Conservation (phyloP, 2,329 filamentous ascomycete species). For the Fusarium piperis region DNA sequence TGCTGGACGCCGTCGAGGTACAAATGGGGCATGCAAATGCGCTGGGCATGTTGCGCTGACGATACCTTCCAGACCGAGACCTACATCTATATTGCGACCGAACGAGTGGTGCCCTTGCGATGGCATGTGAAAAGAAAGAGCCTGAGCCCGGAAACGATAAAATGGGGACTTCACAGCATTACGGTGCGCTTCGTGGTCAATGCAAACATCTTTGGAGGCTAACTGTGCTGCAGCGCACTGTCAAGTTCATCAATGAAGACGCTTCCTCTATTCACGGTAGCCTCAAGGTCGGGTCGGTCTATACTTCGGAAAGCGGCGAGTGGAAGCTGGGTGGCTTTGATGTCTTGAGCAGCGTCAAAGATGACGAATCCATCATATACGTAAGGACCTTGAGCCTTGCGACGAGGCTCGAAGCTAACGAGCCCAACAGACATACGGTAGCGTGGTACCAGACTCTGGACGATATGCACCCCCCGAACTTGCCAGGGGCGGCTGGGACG, state of each 20-base stretch:
- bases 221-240: constrained; percentile 71
- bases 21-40: neutral
- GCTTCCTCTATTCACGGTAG: constrained; percentile 91
- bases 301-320: constrained; percentile 94
- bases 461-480: constrained; percentile 91
- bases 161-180: constrained; percentile 92
- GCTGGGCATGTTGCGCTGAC: constrained; percentile 34
- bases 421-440: constrained; percentile 76
- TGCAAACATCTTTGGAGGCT: constrained; percentile 13
- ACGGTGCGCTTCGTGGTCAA: constrained; percentile 64
- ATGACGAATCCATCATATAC: constrained; percentile 93
- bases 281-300: constrained; percentile 86
- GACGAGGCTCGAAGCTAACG: constrained; percentile 12
- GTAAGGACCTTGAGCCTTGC: constrained; percentile 51
- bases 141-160: constrained; percentile 88
- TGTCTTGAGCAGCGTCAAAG: constrained; percentile 91
- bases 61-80: constrained; percentile 76
- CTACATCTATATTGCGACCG: constrained; percentile 96
- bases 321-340: constrained; percentile 98
- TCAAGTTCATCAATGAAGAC: constrained; percentile 97
- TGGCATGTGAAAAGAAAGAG: constrained; percentile 93
- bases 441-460: constrained; percentile 83
- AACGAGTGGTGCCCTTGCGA: constrained; percentile 84
- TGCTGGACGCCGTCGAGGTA: constrained; percentile 93
- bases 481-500: constrained; percentile 87